Evolutionary conservation across 345 rosid genomes (phyloP), one percentile per base, ranked within the genome.

Genomic region (Eucalyptus erythrocorys): DNA sequence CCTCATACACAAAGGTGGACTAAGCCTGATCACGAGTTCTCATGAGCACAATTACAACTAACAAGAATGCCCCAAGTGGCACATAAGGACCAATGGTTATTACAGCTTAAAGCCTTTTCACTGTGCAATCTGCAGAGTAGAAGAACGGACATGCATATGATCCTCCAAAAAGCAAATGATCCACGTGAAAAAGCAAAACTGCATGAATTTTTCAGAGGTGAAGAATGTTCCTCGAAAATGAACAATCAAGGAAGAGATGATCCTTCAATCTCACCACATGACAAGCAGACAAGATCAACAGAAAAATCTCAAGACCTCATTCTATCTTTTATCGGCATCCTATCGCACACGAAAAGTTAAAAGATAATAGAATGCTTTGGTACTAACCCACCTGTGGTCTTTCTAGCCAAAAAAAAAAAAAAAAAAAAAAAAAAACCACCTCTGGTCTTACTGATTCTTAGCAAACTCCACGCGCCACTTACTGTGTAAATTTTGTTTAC

Each of bases 381-480:
- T n/a, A n/a, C n/a, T 7, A 51, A 51, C 24, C 55, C 55, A 57
- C 14, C 64, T 26, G 13, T 57, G n/a, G 64, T 57, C n/a, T 51
- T 51, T 51, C 57, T 51, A 19, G 57, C 57, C 2, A 0, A 5
- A 15, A 49, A 50, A 2, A 2, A 15, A 1, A 5, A 15, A 49
- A 50, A 2, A 2, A 15, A 1, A 48, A 15, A 5, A 15, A 2
- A 50, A 50, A 66, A 7, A 22, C 42, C 42, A 16, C 42, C 42
- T 32, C 32, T 32, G 22, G 10, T 32, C 42, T 16, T 16, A 51
- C 37, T 66, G 42, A 32, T 32, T 66, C 79, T 66, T 32, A 66
- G 40, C 79, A 5, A 66, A 32, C 76, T 66, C 79, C 16, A 32
- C 42, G 42, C 42, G 10, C 24, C 19, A 66, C 42, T 32, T 32